Conservation (phyloP, 805 yeast species). For the Nakazawaea sp. region DNA sequence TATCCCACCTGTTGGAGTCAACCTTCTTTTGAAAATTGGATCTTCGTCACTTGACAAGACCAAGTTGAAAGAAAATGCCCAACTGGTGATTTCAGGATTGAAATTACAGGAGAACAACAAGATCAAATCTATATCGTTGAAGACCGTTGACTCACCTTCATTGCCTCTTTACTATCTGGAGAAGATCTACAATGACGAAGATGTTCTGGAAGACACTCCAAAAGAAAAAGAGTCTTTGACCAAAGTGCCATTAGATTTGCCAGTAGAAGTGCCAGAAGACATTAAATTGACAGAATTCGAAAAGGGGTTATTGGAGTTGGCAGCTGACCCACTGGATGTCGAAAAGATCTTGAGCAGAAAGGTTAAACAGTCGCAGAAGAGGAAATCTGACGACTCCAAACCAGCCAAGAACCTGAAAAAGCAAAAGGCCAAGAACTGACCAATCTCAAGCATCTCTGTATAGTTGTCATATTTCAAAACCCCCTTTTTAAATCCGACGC, state of each 20-base stretch:
- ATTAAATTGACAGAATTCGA: slow-evolving; percentile 56
- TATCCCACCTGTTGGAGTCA: slow-evolving; percentile 68
- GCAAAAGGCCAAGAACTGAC: slow-evolving; percentile 3
- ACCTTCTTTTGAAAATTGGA: slow-evolving; percentile 64
- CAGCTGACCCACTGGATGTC: slow-evolving; percentile 68
- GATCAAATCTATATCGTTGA: slow-evolving; percentile 56
- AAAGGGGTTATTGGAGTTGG: slow-evolving; percentile 72
- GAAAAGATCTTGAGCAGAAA: slow-evolving; percentile 55
- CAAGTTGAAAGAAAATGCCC: slow-evolving; percentile 54
- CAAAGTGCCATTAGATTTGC: slow-evolving; percentile 7
- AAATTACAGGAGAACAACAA: slow-evolving; percentile 23
- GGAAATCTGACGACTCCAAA: slow-evolving; percentile 8
- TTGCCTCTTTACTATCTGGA: slow-evolving; percentile 76
- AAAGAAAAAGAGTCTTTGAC: slow-evolving; percentile 16
- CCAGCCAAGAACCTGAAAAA: slow-evolving; percentile 10
- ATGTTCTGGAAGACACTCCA: slow-evolving; percentile 30
- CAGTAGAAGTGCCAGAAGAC: slow-evolving; percentile 24
- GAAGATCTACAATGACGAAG: slow-evolving; percentile 42
- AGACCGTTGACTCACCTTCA: slow-evolving; percentile 69
- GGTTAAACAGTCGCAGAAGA: slow-evolving; percentile 29
- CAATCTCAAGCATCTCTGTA: not conserved
- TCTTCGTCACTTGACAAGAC: slow-evolving; percentile 34
- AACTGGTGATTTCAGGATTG: slow-evolving; percentile 39
- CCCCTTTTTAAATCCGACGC: too few species aligned
- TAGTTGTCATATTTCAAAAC: not conserved